These are phyloP conservation scores for Candida xiaguanensis DNA, from an alignment of 805 yeast species.

Conservation along the genomic window DNA sequence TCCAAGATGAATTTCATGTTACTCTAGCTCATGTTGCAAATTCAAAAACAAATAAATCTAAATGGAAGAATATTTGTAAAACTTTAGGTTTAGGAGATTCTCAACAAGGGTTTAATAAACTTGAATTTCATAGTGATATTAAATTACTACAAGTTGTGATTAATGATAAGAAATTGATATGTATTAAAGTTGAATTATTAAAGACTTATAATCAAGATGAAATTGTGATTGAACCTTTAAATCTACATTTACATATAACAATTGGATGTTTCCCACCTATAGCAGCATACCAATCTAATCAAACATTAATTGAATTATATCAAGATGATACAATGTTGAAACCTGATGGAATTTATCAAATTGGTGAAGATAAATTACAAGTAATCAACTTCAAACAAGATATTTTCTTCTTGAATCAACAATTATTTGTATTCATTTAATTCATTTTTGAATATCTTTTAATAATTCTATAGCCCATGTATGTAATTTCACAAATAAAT, in stretches of 20 bases:
- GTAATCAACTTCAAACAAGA: constrained; percentile 10
- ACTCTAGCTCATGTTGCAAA: constrained; percentile 52
- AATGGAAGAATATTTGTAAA: constrained; percentile 16
- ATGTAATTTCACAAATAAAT: constrained; percentile 56
- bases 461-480: constrained; percentile 59
- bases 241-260: constrained; percentile 59
- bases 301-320: constrained; percentile 7
- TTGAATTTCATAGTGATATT: constrained; percentile 32
- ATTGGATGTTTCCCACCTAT: constrained; percentile 52
- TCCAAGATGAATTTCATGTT: constrained; percentile 61
- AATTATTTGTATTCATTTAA: constrained; percentile 12
- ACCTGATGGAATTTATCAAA: constrained; percentile 8
- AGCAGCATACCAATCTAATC: constrained; percentile 54
- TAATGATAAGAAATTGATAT: constrained; percentile 45
- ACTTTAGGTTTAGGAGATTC: constrained; percentile 9
- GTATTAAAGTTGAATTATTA: constrained; percentile 43
- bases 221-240: constrained; percentile 11
- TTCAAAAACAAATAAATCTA: constrained; percentile 14
- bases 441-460: constrained; percentile 20
- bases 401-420: constrained; percentile 10
- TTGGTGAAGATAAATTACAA: constrained; percentile 7
- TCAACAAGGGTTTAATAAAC: constrained; percentile 11
- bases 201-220: constrained; percentile 2
- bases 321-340: constrained; percentile 2
- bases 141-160: constrained; percentile 44